Conservation (phyloP, 768 basidiomycete species). For the Leccinum uliginosum region DNA sequence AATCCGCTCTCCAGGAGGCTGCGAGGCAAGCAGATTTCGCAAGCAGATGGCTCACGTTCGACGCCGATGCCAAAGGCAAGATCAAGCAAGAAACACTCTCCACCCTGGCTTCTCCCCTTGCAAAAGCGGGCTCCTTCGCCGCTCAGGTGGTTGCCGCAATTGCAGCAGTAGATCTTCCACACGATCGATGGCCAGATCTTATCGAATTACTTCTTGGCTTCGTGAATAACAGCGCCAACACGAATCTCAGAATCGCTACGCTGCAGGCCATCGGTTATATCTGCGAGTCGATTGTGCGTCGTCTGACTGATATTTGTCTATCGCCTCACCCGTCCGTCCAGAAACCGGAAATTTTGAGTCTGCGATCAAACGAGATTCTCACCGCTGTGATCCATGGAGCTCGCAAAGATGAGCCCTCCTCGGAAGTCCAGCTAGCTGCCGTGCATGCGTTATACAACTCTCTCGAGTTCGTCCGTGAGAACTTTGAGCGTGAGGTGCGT, state of each 20-base stretch:
- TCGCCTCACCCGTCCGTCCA: conserved; percentile 29
- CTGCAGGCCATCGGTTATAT: conserved; percentile 95
- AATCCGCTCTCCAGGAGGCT: conserved; percentile 50
- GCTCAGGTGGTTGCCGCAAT: conserved; percentile 94
- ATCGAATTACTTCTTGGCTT: conserved; percentile 86
- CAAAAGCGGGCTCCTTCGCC: conserved; percentile 79
- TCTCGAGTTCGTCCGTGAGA: conserved; percentile 94
- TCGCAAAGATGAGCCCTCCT: conserved; percentile 87
- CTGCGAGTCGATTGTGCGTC: conserved; percentile 91
- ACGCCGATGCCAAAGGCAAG: conserved; percentile 61
- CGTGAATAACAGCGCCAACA: conserved; percentile 68
- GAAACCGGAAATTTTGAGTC: conserved; percentile 89
- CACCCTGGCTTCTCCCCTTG: conserved; percentile 68
- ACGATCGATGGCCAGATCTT: conserved; percentile 84
- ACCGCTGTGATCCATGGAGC: conserved; percentile 99
- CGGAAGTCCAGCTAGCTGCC: conserved; percentile 90
- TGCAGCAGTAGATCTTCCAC: conserved; percentile 88
- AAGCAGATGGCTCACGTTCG: conserved; percentile 78
- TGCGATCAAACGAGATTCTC: conserved; percentile 93
- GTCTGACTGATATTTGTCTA: conserved; percentile 1
- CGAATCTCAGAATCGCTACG: conserved; percentile 78
- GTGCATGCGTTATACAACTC: conserved; percentile 93
- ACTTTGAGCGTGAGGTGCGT: conserved; percentile 94
- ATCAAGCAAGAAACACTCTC: conserved; percentile 86
- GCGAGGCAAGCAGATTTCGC: conserved; percentile 72